phyloP scores from a whole-genome alignment of 2,329 filamentous ascomycete species.

The Trichoderma aggressivum region DNA sequence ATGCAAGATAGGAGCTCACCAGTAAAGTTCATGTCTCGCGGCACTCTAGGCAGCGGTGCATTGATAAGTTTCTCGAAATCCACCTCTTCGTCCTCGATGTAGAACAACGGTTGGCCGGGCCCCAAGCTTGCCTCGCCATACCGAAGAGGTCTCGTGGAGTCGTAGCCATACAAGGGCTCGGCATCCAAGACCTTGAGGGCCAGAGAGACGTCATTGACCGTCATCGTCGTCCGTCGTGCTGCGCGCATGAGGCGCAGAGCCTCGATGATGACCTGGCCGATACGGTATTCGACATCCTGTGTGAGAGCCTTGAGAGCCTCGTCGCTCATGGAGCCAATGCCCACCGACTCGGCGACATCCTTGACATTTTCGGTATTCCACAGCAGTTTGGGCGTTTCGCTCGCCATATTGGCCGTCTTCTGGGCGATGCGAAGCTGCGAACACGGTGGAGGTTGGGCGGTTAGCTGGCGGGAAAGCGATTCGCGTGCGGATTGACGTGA shows the following conservation, averaged over 20 bases:
- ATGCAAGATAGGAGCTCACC: conserved; percentile 49
- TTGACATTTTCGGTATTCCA: conserved; percentile 97
- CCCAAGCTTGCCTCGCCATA: conserved; percentile 94
- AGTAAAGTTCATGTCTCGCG: conserved; percentile 87
- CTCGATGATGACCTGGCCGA: conserved; percentile 90
- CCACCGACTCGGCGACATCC: conserved; percentile 94
- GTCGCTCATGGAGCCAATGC: conserved; percentile 75
- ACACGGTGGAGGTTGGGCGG: background rate
- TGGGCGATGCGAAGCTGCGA: background rate
- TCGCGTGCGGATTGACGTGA: background rate
- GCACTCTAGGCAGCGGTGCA: conserved; percentile 89
- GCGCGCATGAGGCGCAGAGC: conserved; percentile 95
- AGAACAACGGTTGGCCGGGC: conserved; percentile 90
- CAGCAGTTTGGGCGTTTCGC: conserved; percentile 55
- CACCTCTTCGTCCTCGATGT: conserved; percentile 96
- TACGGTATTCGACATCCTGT: conserved; percentile 91
- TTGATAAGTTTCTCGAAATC: conserved; percentile 99
- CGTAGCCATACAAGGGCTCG: conserved; percentile 94
- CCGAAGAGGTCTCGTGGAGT: conserved; percentile 80
- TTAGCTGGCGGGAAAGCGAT: background rate
- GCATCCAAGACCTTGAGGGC: conserved; percentile 85
- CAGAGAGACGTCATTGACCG: conserved; percentile 83
- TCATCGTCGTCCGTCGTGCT: conserved; percentile 78
- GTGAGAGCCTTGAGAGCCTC: conserved; percentile 85
- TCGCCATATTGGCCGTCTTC: conserved; percentile 31